Base-by-base conservation (phyloP, 441 rosid genomes). In the Eruca vesicaria region DNA sequence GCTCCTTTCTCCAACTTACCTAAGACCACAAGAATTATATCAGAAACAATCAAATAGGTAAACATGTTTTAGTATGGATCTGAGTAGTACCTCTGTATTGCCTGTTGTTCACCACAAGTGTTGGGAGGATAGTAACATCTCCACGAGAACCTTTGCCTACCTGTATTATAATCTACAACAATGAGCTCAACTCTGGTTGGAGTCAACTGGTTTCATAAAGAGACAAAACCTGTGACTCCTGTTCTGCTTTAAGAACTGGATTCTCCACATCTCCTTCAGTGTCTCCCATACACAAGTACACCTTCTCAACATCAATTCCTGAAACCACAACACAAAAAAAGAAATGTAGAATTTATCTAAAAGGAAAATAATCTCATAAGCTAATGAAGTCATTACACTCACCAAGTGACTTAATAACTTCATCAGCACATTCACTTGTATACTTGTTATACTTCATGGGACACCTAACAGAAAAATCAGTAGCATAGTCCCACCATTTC, bases 1-100 rank as follows among this genome's bases (percentile, higher is more conserved):
- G 66, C 66, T 62, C 66, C 66, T 12, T 62, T 62, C 9, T 62
- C 66, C 50, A 62, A 35, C 66, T 62, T 62, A 62, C 66, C 66
- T 62, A 19, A 2, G 5, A 7, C 50, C 64, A 29, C 20, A 32
- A 61, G 1, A 6, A 33, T 10, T 6, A 12, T 2, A 62, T 35
- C 29, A 35, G 15, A 35, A 62, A 19, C 50, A 33, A 36, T 12
- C 15, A 62, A 35, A 62, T 18, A 18, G 15, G 48, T 33, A 19
- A 62, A 59, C 6, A 19, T 62, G 66, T 7, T 62, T 62, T 35
- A 11, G 66, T n/a, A 59, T 56, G 18, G 18, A 16, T 12, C 31
- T n/a, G 18, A 26, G 16, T 26, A 15, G 50, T 35, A 62, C 66
- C 66, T 62, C 66, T 62, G 66, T 62, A 62, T 62, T 62, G 66